Conservation (phyloP, 352 stramenopile species). For the Pythium monospermum region DNA sequence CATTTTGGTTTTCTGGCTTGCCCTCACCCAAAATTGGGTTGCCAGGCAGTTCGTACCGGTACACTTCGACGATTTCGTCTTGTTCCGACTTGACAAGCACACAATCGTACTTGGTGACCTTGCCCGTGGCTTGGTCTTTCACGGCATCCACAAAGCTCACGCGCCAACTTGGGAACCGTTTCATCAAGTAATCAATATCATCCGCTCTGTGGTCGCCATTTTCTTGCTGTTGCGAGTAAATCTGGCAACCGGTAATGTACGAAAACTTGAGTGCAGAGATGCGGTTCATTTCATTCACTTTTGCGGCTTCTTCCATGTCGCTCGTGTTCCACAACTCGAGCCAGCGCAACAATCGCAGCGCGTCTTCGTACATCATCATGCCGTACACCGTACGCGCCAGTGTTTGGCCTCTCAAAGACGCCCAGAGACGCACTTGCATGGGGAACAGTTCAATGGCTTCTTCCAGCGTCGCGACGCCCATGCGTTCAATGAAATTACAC, state of each 20-base stretch:
- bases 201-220: slow-evolving; percentile 78
- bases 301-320: slow-evolving; percentile 58
- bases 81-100: slow-evolving; percentile 78
- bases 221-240: slow-evolving; percentile 77
- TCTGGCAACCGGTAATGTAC: slow-evolving; percentile 86
- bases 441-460: slow-evolving; percentile 62
- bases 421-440: slow-evolving; percentile 79
- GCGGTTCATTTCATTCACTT: slow-evolving; percentile 77
- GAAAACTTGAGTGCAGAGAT: slow-evolving; percentile 86
- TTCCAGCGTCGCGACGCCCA: slow-evolving; percentile 62
- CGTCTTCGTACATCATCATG: slow-evolving; percentile 90
- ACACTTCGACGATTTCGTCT: slow-evolving; percentile 84
- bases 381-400: slow-evolving; percentile 82
- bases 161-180: slow-evolving; percentile 84
- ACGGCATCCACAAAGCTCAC: slow-evolving; percentile 86
- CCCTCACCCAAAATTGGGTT: slow-evolving; percentile 86
- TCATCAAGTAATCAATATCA: slow-evolving; percentile 87
- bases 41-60: slow-evolving; percentile 83
- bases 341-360: slow-evolving; percentile 79
- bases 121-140: slow-evolving; percentile 31
- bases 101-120: slow-evolving; percentile 51
- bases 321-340: slow-evolving; percentile 68
- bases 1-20: slow-evolving; percentile 88
- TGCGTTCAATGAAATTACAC: slow-evolving; percentile 84
- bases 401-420: slow-evolving; percentile 79